phyloP scores from a whole-genome alignment of 345 rosid species.

The Conringia planisiliqua region DNA sequence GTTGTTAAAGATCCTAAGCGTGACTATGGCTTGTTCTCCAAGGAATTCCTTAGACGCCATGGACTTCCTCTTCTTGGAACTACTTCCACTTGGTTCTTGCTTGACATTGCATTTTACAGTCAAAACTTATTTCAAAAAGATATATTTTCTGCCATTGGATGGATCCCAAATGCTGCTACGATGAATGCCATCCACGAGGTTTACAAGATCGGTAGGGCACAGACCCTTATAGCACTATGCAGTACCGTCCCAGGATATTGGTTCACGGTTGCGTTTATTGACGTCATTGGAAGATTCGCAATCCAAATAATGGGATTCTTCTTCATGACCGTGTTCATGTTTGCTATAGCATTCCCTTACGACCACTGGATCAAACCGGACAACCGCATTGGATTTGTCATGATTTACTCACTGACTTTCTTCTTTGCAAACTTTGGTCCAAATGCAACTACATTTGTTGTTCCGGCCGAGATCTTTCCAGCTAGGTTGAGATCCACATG shows the following conservation, averaged over 20 bases:
- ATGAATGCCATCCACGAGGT: constrained; percentile 53
- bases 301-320: constrained; percentile 57
- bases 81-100: constrained; percentile 47
- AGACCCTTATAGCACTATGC: constrained; percentile 49
- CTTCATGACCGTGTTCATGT: constrained; percentile 57
- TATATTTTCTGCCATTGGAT: constrained; percentile 48
- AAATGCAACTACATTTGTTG: constrained; percentile 54
- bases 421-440: constrained; percentile 61
- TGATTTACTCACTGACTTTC: constrained; percentile 46
- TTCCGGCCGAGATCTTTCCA: constrained; percentile 53
- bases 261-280: constrained; percentile 52
- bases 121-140: constrained; percentile 53
- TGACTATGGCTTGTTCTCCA: constrained; percentile 45
- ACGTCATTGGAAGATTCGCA: constrained; percentile 43
- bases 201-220: constrained; percentile 47
- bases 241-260: constrained; percentile 55
- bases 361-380: constrained; percentile 44
- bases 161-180: constrained; percentile 43
- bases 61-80: constrained; percentile 55
- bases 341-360: constrained; percentile 51
- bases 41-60: constrained; percentile 39
- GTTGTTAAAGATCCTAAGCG: not conserved
- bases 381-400: constrained; percentile 41
- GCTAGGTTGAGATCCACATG: constrained; percentile 56
- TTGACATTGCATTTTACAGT: constrained; percentile 54